phyloP scores from a whole-genome alignment of 2,329 filamentous ascomycete genomes.

The Pseudogymnoascus sp. region DNA sequence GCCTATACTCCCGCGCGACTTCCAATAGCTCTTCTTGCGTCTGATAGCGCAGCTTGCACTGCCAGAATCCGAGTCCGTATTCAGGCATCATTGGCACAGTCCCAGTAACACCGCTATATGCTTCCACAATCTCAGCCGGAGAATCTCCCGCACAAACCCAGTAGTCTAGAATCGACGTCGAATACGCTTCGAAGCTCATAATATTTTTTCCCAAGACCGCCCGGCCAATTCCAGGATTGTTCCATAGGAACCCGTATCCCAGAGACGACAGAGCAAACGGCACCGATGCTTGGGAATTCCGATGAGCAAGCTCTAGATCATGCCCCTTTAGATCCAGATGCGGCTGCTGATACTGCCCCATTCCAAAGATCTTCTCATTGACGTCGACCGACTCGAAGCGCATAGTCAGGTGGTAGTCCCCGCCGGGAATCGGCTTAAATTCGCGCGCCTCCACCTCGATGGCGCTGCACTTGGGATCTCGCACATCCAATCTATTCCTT shows the following conservation, averaged over 20 bases:
- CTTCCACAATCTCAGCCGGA: slow-evolving; percentile 47
- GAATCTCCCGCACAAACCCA: slow-evolving; percentile 54
- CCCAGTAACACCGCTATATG: slow-evolving; percentile 50
- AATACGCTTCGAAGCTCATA: slow-evolving; percentile 54
- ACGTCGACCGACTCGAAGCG: slow-evolving; percentile 48
- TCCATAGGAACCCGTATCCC: slow-evolving; percentile 60
- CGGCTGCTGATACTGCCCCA: slow-evolving; percentile 63
- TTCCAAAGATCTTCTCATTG: slow-evolving; percentile 57
- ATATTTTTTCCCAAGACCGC: slow-evolving; percentile 54
- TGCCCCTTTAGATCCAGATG: slow-evolving; percentile 54
- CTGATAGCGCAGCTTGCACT: slow-evolving; percentile 59
- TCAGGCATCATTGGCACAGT: slow-evolving; percentile 62
- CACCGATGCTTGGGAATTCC: slow-evolving; percentile 59
- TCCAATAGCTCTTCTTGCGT: slow-evolving; percentile 56
- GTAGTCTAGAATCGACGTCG: slow-evolving; percentile 52
- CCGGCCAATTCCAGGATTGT: slow-evolving; percentile 54
- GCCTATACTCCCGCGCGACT: slow-evolving; percentile 52
- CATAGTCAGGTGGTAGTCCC: slow-evolving; percentile 49
- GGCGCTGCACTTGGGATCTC: slow-evolving; percentile 44
- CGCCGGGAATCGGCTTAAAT: slow-evolving; percentile 39
- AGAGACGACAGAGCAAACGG: slow-evolving; percentile 53
- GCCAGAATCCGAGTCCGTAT: slow-evolving; percentile 61
- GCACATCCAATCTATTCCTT: slow-evolving; percentile 39
- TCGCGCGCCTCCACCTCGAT: slow-evolving; percentile 44
- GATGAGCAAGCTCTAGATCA: slow-evolving; percentile 57